Evolutionary conservation across 2,329 filamentous ascomycete species (phyloP), one percentile per base, ranked within the genome.

Genomic region (Pseudocercospora musae): DNA sequence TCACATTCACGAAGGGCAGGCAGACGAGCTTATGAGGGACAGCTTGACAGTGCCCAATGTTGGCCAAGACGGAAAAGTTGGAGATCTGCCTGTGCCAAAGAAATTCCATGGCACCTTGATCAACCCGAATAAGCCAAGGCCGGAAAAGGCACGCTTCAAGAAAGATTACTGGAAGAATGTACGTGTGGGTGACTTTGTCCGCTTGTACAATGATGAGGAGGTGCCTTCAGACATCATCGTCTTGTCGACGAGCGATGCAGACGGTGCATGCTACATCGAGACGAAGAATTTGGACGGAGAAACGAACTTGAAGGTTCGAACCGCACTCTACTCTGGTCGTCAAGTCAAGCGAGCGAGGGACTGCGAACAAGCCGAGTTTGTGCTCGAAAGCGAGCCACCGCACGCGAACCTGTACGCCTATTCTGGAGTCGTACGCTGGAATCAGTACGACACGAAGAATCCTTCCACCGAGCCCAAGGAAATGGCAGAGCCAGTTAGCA

Each of bases 211-310:
- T 72, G 90, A 96, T 69, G 95, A 99, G 72, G 92, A 96, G 70
- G 87, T 99, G 23, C 96, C 95, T 1, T 94, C 95, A 53, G 95
- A 99, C 77, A 82, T 99, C 52, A 89, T 98, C 53, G 90, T 99
- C 48, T 79, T 99, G 23, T 91, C 95, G 2, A 98, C 95, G 0
- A 96, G 95, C 2, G 95, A 98, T 70, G 85, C 89, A 0, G 95
- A 99, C 70, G 95, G 95, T 56, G 91, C 91, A 40, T 99, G 95
- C 77, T 99, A 97, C 71, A 90, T 99, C 21, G 95, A 99, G 78
- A 99, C 95, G 2, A 99, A 98, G 81, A 98, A 96, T 74, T 76
- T 99, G 80, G 95, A 99, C 72, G 95, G 95, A 56, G 95, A 99
- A 79, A 99, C 95, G 2, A 99, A 99, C 72, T 80, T 99, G 66